Evolutionary conservation across 441 rosid genomes (phyloP).

Genomic region (Syzygium malaccense): DNA sequence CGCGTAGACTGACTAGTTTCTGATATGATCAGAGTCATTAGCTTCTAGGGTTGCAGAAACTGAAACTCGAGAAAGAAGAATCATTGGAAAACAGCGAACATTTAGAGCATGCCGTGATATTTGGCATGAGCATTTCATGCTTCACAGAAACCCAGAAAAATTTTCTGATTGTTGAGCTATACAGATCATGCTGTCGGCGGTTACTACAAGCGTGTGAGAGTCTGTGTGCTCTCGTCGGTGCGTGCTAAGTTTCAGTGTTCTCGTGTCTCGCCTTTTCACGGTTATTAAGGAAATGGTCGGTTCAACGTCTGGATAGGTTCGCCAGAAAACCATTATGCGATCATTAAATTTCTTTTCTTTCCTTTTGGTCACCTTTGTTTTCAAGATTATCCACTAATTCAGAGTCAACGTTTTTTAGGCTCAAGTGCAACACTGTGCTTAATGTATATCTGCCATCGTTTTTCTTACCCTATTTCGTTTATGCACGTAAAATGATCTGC

Average conservation of each 20-base stretch:
- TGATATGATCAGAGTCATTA: neutral
- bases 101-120: neutral
- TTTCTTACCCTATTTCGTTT: neutral
- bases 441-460: neutral
- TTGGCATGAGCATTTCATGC: neutral
- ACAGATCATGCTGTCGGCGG: conserved; percentile 26
- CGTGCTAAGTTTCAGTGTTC: neutral
- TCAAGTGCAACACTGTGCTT: neutral
- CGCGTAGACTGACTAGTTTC: neutral
- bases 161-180: neutral
- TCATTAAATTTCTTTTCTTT: neutral
- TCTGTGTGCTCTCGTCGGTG: neutral
- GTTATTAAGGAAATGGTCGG: conserved; percentile 51
- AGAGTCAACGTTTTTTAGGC: neutral
- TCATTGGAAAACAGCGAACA: neutral
- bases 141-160: conserved; percentile 38
- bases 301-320: neutral
- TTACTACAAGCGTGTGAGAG: conserved; percentile 10
- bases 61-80: neutral
- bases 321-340: neutral
- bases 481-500: neutral
- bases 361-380: neutral
- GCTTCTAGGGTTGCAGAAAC: neutral
- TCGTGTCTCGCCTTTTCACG: conserved; percentile 20
- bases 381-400: neutral